Evolutionary conservation across 805 yeast genomes (phyloP), one percentile per base, ranked within the genome.

Genomic region (Nakazawaea sp.): DNA sequence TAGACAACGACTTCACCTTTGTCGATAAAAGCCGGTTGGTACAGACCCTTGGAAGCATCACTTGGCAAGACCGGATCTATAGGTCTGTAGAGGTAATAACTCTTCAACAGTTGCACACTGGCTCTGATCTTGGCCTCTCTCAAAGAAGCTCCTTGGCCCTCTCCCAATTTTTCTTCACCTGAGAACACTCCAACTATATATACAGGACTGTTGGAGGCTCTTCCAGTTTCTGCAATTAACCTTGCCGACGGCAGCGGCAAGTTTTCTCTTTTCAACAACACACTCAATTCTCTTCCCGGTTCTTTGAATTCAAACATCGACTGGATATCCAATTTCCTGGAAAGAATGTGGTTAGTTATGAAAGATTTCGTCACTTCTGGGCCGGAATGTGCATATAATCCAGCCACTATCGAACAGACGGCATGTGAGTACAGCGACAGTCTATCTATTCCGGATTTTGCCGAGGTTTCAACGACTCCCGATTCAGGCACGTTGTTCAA

Each of bases 61-160:
- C 84, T 75, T 38, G 95, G 92, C 28, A 74, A 57, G 41, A 67
- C 68, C 12, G 71, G 66, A 44, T 70, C 70, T 32, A 81, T 58
- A 12, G 97, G 97, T 45, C 82, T 77, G 61, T 92, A 92, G 52
- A 94, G 72, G 64, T 92, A 92, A 81, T 92, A 92, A 42, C 85
- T 76, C 69, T 87, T 80, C 56, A 92, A 74, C 24, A 97, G 89
- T 58, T 83, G 82, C 24, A 88, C 94, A 36, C 88, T 85, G 25
- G 96, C 92, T 59, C 96, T 77, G 28, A 87, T 82, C 61, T 88
- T 85, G 25, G 97, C 96, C 62, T 92, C 97, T 46, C 73, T 75
- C 50, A 92, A 66, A 20, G 95, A 83, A 5, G 94, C 68, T 26
- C 97, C 99, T 53, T 83, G 87, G 29, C 96, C 96, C 60, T 92